Base-by-base conservation (phyloP, 179 eudicot genomes). In the Vitellaria paradoxa region DNA sequence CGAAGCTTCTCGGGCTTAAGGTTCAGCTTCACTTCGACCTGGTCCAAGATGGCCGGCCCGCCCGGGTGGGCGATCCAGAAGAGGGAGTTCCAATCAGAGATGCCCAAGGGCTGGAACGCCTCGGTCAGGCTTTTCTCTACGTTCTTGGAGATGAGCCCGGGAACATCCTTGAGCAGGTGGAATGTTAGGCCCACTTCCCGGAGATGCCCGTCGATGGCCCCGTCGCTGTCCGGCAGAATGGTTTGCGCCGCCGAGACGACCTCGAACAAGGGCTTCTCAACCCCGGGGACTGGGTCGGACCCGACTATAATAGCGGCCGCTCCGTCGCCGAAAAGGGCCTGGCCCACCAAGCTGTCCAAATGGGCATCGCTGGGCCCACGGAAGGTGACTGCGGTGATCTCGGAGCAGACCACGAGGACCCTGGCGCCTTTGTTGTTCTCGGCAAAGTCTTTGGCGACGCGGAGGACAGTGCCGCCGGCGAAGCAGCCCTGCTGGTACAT, bases 401-500 rank as follows among this genome's bases (percentile, higher is more conserved):
- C n/a, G n/a, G n/a, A n/a, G n/a, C n/a, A n/a, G n/a, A n/a, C n/a
- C n/a, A n/a, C n/a, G n/a, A n/a, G n/a, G n/a, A n/a, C n/a, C n/a
- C n/a, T n/a, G n/a, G n/a, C n/a, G n/a, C n/a, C n/a, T n/a, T n/a
- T n/a, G n/a, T n/a, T n/a, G n/a, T n/a, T n/a, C n/a, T n/a, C n/a
- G n/a, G n/a, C n/a, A n/a, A n/a, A n/a, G n/a, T n/a, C n/a, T n/a
- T n/a, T n/a, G n/a, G n/a, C n/a, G n/a, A n/a, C n/a, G n/a, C n/a
- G n/a, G n/a, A n/a, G n/a, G n/a, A n/a, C n/a, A n/a, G n/a, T n/a
- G n/a, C n/a, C n/a, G n/a, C n/a, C n/a, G n/a, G 75, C 81, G 57
- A 55, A 83, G 47, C 81, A 83, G 3, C 86, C 86, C 12, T 67
- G 78, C 20, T 83, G 86, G 78, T 80, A 83, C 73, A 83, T 68